These are phyloP conservation scores for Pontederia crassipes DNA, from an alignment of 176 grass and related monocot species.

Conservation along the genomic window DNA sequence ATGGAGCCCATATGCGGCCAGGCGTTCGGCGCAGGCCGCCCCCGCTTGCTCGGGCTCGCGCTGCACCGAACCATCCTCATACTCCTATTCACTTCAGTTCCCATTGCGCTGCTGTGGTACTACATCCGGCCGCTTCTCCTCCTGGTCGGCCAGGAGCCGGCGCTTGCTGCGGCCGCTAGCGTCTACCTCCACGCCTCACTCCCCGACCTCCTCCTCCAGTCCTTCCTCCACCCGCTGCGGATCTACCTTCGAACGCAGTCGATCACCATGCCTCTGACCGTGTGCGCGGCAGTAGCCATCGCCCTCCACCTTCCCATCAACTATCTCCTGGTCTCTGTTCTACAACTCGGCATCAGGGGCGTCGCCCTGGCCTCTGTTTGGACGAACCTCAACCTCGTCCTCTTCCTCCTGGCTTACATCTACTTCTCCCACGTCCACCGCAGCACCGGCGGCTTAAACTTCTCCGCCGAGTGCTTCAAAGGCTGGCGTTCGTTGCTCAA, in stretches of 20 bases:
- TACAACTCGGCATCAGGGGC: not conserved
- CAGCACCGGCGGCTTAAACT: too few species aligned
- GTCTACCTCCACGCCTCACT: not conserved
- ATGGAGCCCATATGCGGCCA: constrained; percentile 72
- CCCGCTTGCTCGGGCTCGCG: constrained; percentile 35
- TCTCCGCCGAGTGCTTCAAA: not conserved
- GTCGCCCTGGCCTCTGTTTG: not conserved
- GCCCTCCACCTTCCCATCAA: not conserved
- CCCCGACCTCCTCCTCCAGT: not conserved
- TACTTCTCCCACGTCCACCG: not conserved
- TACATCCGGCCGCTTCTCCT: not conserved
- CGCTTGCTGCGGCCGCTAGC: not conserved
- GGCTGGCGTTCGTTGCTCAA: not conserved
- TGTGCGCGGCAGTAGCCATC: too few species aligned
- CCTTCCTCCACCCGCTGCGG: not conserved
- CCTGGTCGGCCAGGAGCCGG: not conserved
- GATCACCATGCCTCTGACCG: too few species aligned
- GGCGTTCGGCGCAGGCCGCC: constrained; percentile 51
- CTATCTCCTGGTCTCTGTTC: not conserved
- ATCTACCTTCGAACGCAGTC: too few species aligned
- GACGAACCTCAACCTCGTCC: constrained; percentile 3
- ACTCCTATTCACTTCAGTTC: constrained; percentile 22
- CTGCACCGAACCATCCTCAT: constrained; percentile 47
- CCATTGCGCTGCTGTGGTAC: too few species aligned
- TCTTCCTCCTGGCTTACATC: not conserved